Conservation (phyloP, 352 stramenopile genomes). For the Globisporangium cystogenes region DNA sequence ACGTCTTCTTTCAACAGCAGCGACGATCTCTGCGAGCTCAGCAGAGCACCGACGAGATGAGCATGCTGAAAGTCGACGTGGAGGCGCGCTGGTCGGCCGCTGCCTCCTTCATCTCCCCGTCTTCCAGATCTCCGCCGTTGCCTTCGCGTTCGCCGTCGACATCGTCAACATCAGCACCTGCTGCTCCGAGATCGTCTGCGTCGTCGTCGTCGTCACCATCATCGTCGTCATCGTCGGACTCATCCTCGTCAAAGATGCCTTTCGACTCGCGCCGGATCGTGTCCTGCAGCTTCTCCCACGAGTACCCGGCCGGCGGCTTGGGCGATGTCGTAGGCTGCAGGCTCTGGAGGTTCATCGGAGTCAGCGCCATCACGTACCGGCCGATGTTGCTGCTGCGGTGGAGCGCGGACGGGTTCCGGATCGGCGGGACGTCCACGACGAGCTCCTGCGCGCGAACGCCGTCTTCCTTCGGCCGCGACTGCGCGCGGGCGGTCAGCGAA, state of each 20-base stretch:
- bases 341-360: constrained; percentile 8
- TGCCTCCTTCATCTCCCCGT: constrained; percentile 9
- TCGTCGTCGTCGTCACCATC: too few relatives aligned
- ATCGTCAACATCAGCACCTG: constrained; percentile 4
- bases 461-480: constrained; percentile 4
- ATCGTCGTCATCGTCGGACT: constrained; percentile 19
- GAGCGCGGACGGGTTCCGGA: constrained; percentile 8
- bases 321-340: constrained; percentile 1
- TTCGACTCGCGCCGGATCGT: constrained; percentile 63
- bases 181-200: too few relatives aligned
- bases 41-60: constrained; percentile 44
- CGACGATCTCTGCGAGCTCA: constrained; percentile 1
- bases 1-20: too few relatives aligned
- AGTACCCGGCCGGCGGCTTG: constrained; percentile 43
- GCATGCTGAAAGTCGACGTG: constrained; percentile 27
- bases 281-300: constrained; percentile 71
- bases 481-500: constrained; percentile 1
- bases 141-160: not conserved
- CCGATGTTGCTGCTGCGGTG: not conserved
- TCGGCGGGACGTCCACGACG: constrained; percentile 1
- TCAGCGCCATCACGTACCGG: not conserved
- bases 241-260: constrained; percentile 40
- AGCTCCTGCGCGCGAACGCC: not conserved
- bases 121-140: constrained; percentile 8
- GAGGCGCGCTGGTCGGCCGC: not conserved